Evolutionary conservation across 371 early-diverging fungal genomes (phyloP), one percentile per base, ranked within the genome.

Genomic region (Sanchytrium tribonematis): DNA sequence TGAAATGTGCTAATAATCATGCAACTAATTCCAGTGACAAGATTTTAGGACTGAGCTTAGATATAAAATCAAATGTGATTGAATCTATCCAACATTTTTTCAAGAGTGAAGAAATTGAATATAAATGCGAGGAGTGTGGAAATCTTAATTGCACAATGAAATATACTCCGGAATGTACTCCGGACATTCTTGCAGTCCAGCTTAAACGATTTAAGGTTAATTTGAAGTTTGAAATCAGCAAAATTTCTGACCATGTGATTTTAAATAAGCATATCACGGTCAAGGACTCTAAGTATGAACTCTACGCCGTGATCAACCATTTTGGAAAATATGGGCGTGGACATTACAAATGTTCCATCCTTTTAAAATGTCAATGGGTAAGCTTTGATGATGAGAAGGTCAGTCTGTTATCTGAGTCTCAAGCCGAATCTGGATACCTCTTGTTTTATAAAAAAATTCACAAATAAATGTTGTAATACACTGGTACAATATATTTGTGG

Each of bases 401-500:
- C 22, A 12, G 22, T 48, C 5, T 48, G 5, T 12, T 12, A 12
- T 48, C 5, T 48, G 48, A 48, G 22, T 12, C 5, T 48, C 48
- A 48, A 48, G 22, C 5, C 22, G 48, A 12, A 48, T 48, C 48
- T 48, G 48, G 48, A 48, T 48, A 48, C 22, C 12, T 48, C 22
- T 48, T 48, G 48, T 48, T 48, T 48, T 48, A 48, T 48, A 48
- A 48, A n/a, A n/a, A n/a, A n/a, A n/a, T n/a, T n/a, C n/a, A n/a
- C n/a, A n/a, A n/a, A n/a, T n/a, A n/a, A n/a, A n/a, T n/a, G n/a
- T n/a, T n/a, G n/a, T n/a, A n/a, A n/a, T n/a, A n/a, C n/a, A n/a
- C n/a, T n/a, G n/a, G n/a, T n/a, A n/a, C n/a, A n/a, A n/a, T n/a
- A n/a, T n/a, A n/a, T n/a, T n/a, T n/a, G n/a, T n/a, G n/a, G n/a